Percentiles rank a stretch among this genome's conserved stretches.
Conservation (phyloP, 2,329 filamentous ascomycete species). For the Rhynchosporium agropyri region DNA sequence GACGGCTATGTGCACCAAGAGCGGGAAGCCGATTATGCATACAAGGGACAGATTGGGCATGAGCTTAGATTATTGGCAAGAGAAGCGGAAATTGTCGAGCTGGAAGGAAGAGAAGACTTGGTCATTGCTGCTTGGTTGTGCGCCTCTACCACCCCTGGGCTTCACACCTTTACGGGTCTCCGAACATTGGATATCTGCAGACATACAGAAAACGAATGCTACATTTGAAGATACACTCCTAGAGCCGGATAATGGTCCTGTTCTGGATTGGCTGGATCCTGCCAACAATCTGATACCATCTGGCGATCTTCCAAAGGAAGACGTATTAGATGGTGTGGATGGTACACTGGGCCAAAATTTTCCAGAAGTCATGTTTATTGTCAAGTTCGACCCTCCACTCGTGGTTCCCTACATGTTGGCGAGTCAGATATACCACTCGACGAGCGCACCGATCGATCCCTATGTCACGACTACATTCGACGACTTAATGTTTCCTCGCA, state of each 20-base stretch:
- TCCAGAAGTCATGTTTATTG: conserved; percentile 74
- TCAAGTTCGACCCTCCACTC: conserved; percentile 73
- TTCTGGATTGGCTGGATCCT: conserved; percentile 75
- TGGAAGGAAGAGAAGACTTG: conserved; percentile 53
- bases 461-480: conserved; percentile 51
- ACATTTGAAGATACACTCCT: conserved; percentile 48
- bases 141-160: conserved; percentile 47
- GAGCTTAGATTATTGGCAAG: conserved; percentile 77
- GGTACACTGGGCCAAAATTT: conserved; percentile 53
- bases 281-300: conserved; percentile 61
- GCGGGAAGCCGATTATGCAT: conserved; percentile 74
- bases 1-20: conserved; percentile 62
- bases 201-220: conserved; percentile 60
- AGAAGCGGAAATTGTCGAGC: conserved; percentile 54
- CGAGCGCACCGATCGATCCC: conserved; percentile 61
- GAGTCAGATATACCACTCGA: conserved; percentile 61
- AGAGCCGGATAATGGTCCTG: conserved; percentile 42
- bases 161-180: conserved; percentile 70
- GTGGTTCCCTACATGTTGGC: conserved; percentile 68
- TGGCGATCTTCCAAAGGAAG: conserved; percentile 48
- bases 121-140: conserved; percentile 69
- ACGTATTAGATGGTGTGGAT: conserved; percentile 59
- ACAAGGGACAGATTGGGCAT: conserved; percentile 67
- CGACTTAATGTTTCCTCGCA: conserved; percentile 55
- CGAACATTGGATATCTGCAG: conserved; percentile 71